Base-by-base conservation (phyloP, 345 rosid genomes). In the Ceriops decandra region DNA sequence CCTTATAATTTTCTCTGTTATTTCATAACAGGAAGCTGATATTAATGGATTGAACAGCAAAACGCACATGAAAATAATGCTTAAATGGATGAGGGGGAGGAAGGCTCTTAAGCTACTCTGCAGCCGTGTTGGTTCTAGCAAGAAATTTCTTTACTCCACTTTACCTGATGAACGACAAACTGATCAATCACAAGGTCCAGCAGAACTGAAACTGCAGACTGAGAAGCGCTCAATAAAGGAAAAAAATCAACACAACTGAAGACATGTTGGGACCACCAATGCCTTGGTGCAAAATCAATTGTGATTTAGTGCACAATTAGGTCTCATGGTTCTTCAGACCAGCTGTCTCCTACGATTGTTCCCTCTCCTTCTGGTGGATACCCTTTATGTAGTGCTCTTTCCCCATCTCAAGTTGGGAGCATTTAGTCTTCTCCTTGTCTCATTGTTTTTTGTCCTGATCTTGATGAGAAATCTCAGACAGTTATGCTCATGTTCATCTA, bases 21-120 rank as follows among this genome's bases (percentile, higher is more conserved):
- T 22, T 60, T 17, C 42, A 60, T 57, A 42, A 64, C 73, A 93
- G 99, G 99, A 91, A 63, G 86, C 92, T 63, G 81, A 89, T 28
- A 66, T 91, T 9, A 66, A 76, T 60, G 95, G 97, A 68, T 59
- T 93, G 64, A 84, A 81, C 53, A 87, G 97, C 85, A 95, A 91
- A 81, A 88, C 99, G 0, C 96, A 90, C 79, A 85, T 95, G 99
- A 95, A 91, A 80, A 80, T 95, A 74, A 71, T 95, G 88, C 81
- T 95, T 57, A 95, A 95, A 81, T 95, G 99, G 99, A 95, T 91
- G 98, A 82, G 92, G 76, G 99, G 99, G 20, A 85, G 86, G 80
- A 84, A 83, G 77, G 82, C 87, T 95, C 85, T 95, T 47, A 91
- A 88, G 88, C 75, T 91, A 69, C 61, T 88, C 57, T 91, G 99